Evolutionary conservation across 192 early-diverging fungal species (phyloP).

Genomic region (Kappamyces sp.): DNA sequence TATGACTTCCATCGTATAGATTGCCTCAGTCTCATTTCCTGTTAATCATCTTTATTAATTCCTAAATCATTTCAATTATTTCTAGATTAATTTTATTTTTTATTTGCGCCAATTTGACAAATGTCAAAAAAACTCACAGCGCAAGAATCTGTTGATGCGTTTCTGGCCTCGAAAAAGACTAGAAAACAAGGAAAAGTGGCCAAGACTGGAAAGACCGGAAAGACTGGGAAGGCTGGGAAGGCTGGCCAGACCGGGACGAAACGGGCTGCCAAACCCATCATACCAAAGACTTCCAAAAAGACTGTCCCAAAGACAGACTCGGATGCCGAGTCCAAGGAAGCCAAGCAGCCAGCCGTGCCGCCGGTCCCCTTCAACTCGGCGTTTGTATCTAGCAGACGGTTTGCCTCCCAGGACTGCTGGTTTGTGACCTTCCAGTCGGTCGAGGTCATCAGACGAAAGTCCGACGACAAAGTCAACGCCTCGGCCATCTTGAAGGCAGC

Average conservation of each 20-base stretch:
- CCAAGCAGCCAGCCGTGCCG: no score
- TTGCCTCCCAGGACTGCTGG: not conserved
- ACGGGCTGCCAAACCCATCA: not conserved
- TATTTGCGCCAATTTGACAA: no score
- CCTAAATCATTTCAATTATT: no score
- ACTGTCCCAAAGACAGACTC: not conserved
- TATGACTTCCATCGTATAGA: no score
- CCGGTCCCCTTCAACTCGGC: slow-evolving; percentile 2
- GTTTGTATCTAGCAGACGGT: slow-evolving; percentile 6
- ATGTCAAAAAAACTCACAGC: not conserved
- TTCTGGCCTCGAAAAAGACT: not conserved
- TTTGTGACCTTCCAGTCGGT: not conserved
- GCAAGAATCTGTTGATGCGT: not conserved
- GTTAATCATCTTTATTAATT: no score
- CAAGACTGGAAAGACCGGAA: not conserved
- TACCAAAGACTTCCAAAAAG: slow-evolving; percentile 5
- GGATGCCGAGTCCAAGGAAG: no score
- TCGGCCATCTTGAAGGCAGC: slow-evolving; percentile 14
- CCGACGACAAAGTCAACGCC: slow-evolving; percentile 13
- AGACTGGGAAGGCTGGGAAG: not conserved
- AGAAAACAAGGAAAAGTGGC: not conserved
- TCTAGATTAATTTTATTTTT: no score
- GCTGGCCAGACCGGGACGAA: not conserved
- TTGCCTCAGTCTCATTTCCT: no score
- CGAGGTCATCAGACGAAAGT: slow-evolving; percentile 6